Conservation (phyloP, 179 eudicot species). For the Dionaea muscipula region DNA sequence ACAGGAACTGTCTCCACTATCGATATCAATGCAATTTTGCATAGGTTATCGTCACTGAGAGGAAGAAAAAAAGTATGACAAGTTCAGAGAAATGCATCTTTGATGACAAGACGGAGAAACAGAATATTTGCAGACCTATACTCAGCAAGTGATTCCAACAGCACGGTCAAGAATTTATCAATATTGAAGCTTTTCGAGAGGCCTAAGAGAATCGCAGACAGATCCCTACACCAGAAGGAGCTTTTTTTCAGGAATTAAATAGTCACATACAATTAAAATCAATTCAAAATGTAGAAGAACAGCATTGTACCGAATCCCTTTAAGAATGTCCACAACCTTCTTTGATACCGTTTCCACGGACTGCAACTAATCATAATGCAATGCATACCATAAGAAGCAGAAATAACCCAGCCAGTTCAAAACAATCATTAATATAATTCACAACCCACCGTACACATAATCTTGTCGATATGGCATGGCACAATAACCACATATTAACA, state of each 20-base stretch:
- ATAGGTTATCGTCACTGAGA: conserved; percentile 41
- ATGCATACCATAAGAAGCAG: neutral
- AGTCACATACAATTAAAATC: neutral
- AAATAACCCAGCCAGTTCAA: neutral
- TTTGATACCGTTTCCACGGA: conserved; percentile 54
- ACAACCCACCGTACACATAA: too few relatives aligned
- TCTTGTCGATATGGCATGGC: too few relatives aligned
- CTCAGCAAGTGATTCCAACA: conserved; percentile 60
- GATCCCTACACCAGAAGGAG: conserved; percentile 27
- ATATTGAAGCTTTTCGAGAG: conserved; percentile 59
- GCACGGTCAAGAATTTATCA: conserved; percentile 51
- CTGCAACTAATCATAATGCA: conserved; percentile 32
- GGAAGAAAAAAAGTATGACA: conserved; percentile 4
- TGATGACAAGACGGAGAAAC: neutral
- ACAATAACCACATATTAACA: too few relatives aligned
- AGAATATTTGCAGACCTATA: conserved; percentile 25
- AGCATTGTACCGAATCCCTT: conserved; percentile 30
- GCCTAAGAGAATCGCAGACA: conserved; percentile 45
- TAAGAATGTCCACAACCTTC: conserved; percentile 55
- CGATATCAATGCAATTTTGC: conserved; percentile 34
- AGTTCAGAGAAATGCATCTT: neutral
- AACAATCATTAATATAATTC: too few relatives aligned
- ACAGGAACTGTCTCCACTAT: conserved; percentile 48
- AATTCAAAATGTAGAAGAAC: neutral
- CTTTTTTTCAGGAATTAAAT: neutral